Conservation (phyloP, 2,329 filamentous ascomycete genomes). For the Aspergillaceae sp. region DNA sequence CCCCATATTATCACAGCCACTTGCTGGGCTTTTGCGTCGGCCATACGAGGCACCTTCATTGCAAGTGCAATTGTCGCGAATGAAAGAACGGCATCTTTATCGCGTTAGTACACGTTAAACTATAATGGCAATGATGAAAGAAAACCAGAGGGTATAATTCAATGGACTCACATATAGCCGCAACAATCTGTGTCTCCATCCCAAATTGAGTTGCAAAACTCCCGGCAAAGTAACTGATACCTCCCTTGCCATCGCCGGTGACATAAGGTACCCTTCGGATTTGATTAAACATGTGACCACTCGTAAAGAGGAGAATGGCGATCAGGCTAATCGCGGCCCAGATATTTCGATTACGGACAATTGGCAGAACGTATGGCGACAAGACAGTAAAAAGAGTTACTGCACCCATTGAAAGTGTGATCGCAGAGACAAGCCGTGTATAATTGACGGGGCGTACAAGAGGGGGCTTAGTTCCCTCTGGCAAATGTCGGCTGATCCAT, state of each 20-base stretch:
- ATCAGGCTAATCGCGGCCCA: constrained; percentile 90
- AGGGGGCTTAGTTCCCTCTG: constrained; percentile 67
- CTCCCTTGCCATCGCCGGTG: constrained; percentile 70
- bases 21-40: constrained; percentile 67
- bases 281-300: constrained; percentile 98
- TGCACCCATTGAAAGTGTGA: constrained; percentile 60
- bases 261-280: constrained; percentile 95
- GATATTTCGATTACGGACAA: constrained; percentile 82
- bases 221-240: constrained; percentile 78
- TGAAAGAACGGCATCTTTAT: constrained; percentile 64
- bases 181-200: constrained; percentile 90
- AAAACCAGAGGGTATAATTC: background rate
- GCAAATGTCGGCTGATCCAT: constrained; percentile 72
- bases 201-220: constrained; percentile 94
- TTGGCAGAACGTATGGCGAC: constrained; percentile 68
- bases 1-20: constrained; percentile 74
- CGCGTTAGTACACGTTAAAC: constrained; percentile 7
- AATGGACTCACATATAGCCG: constrained; percentile 71
- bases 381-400: constrained; percentile 62
- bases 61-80: constrained; percentile 88
- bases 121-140: background rate
- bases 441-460: constrained; percentile 83
- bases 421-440: constrained; percentile 59
- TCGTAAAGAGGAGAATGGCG: constrained; percentile 82
- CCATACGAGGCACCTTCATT: constrained; percentile 83